Base-by-base conservation (phyloP, 228 moss, liverwort and hornwort genomes). In the Sphagnum fallax region DNA sequence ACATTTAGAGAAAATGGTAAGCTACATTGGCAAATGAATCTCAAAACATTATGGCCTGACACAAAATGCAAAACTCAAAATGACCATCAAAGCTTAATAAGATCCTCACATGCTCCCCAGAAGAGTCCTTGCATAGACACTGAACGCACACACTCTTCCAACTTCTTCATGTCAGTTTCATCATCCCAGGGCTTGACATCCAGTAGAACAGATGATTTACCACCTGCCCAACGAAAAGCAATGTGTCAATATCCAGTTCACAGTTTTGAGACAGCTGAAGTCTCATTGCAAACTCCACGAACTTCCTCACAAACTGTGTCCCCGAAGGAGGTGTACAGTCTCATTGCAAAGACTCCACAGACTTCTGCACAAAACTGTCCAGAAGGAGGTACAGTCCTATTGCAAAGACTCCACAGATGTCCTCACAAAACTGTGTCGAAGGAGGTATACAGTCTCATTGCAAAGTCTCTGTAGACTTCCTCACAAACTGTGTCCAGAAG, bases 111-210 rank as follows among this genome's bases (percentile, higher is more conserved):
- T 32, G 83, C 87, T 67, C 93, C 91, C 94, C 94, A 94, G 48
- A 75, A 80, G 65, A 94, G 89, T 48, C 91, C 89, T n/a, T 82
- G 87, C 79, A 88, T 65, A 68, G 89, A 4, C 0, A 94, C 75
- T 52, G 80, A 73, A 4, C 89, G 84, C 48, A 94, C 89, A 9
- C 13, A 16, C 71, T 84, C 79, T 76, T 94, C 91, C 70, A 91
- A 48, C 69, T 83, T 85, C 66, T 13, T 75, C 89, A 94, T 89
- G 71, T 94, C 84, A 1, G 89, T 94, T 64, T 91, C 91, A 0
- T 94, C 91, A 69, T 88, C 88, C 91, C 94, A 94, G 8, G 91
- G 91, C 75, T 94, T 94, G 9, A 94, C 94, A 15, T 94, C 94
- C 83, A 91, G 55, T 55, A 94, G 84, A 7, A 94, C 82, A 9